Evolutionary conservation across 768 basidiomycete species (phyloP).

Genomic region (Mycena kentingensis): DNA sequence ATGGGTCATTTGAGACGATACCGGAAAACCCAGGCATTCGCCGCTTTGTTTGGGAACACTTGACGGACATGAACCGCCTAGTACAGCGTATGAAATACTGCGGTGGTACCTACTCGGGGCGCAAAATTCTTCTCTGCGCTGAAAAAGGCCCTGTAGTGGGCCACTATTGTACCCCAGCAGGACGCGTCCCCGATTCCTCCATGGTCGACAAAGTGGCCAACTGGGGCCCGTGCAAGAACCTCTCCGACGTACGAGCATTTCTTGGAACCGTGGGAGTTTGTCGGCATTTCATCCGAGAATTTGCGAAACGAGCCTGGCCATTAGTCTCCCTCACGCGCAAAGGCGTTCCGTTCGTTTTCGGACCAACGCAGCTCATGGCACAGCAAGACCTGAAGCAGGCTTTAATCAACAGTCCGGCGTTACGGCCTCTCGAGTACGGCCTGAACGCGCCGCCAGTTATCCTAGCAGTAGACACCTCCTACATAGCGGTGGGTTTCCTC

Average conservation of each 20-base stretch:
- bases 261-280: slow-evolving; percentile 31
- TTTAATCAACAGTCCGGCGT: slow-evolving; percentile 26
- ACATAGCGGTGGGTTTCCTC: slow-evolving; percentile 35
- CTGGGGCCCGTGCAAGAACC: not conserved
- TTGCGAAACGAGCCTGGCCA: slow-evolving; percentile 22
- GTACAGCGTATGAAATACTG: not conserved
- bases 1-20: slow-evolving; percentile 17
- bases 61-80: not conserved
- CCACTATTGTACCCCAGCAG: not conserved
- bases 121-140: not conserved
- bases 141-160: not conserved
- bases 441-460: slow-evolving; percentile 29
- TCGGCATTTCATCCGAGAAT: slow-evolving; percentile 34
- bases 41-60: not conserved
- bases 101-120: not conserved
- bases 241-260: slow-evolving; percentile 22
- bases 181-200: not conserved
- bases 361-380: slow-evolving; percentile 24
- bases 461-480: slow-evolving; percentile 39
- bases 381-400: slow-evolving; percentile 28
- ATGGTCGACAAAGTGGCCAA: not conserved
- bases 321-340: slow-evolving; percentile 30
- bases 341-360: slow-evolving; percentile 32
- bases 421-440: slow-evolving; percentile 36
- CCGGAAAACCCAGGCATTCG: slow-evolving; percentile 11